Percentiles rank a stretch among this genome's conserved stretches.
Conservation (phyloP, 345 rosid species). For the Salix koriyanagi region DNA sequence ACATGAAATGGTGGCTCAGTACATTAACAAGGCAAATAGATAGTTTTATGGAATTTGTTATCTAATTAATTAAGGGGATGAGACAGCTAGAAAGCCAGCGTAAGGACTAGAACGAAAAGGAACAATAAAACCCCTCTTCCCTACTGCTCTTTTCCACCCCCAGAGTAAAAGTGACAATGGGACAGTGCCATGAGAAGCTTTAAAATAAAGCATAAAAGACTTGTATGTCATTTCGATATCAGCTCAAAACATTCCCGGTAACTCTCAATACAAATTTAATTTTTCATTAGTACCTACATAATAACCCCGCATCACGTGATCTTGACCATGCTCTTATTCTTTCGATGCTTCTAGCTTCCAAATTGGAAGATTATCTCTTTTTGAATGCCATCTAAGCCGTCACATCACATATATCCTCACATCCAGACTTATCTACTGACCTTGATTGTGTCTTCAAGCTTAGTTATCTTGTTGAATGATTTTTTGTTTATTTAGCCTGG, state of each 20-base stretch:
- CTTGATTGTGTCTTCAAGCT: background rate
- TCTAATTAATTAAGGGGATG: background rate
- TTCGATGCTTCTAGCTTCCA: background rate
- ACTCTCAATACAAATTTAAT: background rate
- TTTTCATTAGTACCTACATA: background rate
- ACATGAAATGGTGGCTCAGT: background rate
- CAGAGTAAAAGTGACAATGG: too few species aligned
- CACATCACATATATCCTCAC: background rate
- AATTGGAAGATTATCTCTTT: background rate
- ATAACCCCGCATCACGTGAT: background rate
- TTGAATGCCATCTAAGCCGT: background rate
- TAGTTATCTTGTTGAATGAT: background rate
- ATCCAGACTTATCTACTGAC: background rate
- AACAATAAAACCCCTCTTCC: too few species aligned
- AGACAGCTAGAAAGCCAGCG: background rate
- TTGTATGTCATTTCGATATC: background rate
- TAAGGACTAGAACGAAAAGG: background rate
- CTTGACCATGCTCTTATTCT: background rate
- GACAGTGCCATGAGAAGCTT: too few species aligned
- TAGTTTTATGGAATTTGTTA: background rate
- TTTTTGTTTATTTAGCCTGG: background rate
- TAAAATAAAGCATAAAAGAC: background rate
- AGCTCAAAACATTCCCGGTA: background rate
- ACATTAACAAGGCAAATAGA: background rate
- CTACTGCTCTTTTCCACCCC: too few species aligned